phyloP scores from a whole-genome alignment of 805 yeast species.

The Wickerhamiella spandovensis region DNA sequence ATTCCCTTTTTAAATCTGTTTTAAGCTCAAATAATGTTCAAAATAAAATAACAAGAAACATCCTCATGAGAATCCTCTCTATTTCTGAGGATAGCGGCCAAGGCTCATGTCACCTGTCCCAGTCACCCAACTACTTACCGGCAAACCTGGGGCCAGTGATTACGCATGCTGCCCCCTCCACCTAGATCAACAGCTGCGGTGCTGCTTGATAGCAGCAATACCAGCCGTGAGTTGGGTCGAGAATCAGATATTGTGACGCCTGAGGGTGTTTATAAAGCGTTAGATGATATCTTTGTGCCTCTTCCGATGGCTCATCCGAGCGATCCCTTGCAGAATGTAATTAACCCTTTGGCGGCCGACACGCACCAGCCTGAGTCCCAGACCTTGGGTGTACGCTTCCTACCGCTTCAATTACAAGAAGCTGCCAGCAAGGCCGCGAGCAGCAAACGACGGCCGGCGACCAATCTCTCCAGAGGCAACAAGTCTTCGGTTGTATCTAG shows the following conservation, averaged over 20 bases:
- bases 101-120: not conserved
- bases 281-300: slow-evolving; percentile 19
- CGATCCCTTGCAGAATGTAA: slow-evolving; percentile 22
- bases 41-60: too few relatives aligned
- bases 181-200: not conserved
- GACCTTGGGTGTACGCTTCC: slow-evolving; percentile 14
- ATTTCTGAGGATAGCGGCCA: too few relatives aligned
- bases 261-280: slow-evolving; percentile 20
- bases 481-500: not conserved
- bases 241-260: slow-evolving; percentile 16
- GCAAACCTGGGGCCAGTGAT: not conserved
- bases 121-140: not conserved
- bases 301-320: slow-evolving; percentile 27
- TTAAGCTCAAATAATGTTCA: too few relatives aligned
- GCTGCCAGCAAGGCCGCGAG: not conserved
- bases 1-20: too few relatives aligned
- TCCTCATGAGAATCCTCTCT: too few relatives aligned
- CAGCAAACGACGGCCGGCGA: not conserved
- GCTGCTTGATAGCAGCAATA: not conserved
- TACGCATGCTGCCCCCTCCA: not conserved
- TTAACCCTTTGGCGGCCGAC: slow-evolving; percentile 26
- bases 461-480: not conserved
- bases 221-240: not conserved
- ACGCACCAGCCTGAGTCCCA: slow-evolving; percentile 16
- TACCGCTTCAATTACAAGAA: not conserved